Evolutionary conservation across 2,329 filamentous ascomycete genomes (phyloP).

Genomic region (Malbranchea zuffiana): DNA sequence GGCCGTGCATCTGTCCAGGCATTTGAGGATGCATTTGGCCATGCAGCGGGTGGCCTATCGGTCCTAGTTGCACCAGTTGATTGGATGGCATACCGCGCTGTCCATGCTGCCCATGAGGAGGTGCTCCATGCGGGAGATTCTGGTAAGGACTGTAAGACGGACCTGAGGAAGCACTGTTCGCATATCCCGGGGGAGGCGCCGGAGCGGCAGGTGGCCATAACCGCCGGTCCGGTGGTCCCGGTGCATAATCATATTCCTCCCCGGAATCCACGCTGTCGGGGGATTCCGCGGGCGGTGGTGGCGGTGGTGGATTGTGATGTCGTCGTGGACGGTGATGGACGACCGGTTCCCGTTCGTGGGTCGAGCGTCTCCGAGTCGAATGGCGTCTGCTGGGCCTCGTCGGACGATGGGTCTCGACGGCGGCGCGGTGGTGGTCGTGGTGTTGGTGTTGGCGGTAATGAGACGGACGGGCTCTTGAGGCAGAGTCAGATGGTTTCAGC

Average conservation of each 20-base stretch:
- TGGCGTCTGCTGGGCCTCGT: conserved; percentile 22
- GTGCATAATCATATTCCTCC: conserved; percentile 49
- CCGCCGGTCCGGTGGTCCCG: conserved; percentile 24
- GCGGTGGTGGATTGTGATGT: conserved; percentile 29
- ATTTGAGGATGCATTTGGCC: background rate
- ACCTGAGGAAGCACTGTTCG: conserved; percentile 32
- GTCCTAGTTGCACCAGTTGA: conserved; percentile 15
- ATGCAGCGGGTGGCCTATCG: conserved; percentile 11
- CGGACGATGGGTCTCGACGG: conserved; percentile 28
- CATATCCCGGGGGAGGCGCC: conserved; percentile 25
- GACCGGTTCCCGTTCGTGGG: conserved; percentile 28
- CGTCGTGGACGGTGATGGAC: conserved; percentile 31
- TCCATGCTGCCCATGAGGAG: conserved; percentile 16
- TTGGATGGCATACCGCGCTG: conserved; percentile 19
- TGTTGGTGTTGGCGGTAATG: too few species aligned
- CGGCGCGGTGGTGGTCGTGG: conserved; percentile 32
- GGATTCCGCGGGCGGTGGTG: conserved; percentile 34
- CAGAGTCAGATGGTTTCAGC: conserved; percentile 39
- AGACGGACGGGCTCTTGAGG: conserved; percentile 33
- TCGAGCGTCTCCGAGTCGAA: conserved; percentile 8
- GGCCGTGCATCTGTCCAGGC: background rate
- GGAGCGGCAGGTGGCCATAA: conserved; percentile 25
- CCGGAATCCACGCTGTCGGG: conserved; percentile 51
- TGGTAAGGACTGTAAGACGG: conserved; percentile 26
- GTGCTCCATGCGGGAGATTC: conserved; percentile 17